Evolutionary conservation across 495 filamentous ascomycete species (phyloP).

Genomic region (Hyaloscypha bicolor): DNA sequence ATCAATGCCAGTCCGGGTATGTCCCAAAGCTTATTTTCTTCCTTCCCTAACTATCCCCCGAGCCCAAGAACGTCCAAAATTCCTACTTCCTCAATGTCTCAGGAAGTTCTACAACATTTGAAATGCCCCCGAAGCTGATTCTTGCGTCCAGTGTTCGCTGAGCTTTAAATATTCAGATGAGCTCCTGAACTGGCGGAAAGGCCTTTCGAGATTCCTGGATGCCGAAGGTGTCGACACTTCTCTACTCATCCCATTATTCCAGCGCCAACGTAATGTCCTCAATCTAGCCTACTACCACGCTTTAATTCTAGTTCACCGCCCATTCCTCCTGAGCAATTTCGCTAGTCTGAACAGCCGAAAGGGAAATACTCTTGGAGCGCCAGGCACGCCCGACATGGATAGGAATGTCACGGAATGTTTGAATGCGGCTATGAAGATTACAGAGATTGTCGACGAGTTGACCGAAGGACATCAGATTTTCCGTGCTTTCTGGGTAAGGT

Average conservation of each 20-base stretch:
- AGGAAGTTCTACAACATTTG: too few species aligned
- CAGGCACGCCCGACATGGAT: constrained; percentile 3
- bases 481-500: constrained; percentile 18
- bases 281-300: constrained; percentile 56
- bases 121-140: too few species aligned
- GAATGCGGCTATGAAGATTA: constrained; percentile 17
- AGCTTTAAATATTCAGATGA: constrained; percentile 36
- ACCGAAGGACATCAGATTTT: constrained; percentile 33
- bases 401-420: constrained; percentile 14
- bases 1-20: constrained; percentile 39
- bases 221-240: constrained; percentile 49
- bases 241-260: constrained; percentile 49
- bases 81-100: too few species aligned
- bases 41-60: too few species aligned
- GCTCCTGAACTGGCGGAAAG: constrained; percentile 45
- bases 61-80: too few species aligned
- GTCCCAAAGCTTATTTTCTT: too few species aligned
- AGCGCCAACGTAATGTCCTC: constrained; percentile 57
- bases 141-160: not conserved
- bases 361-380: constrained; percentile 4
- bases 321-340: constrained; percentile 51
- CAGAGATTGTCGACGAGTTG: constrained; percentile 9
- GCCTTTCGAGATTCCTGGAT: constrained; percentile 47
- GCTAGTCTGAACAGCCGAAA: constrained; percentile 16
- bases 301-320: constrained; percentile 58